A percentile compares a stretch with the other conserved stretches of the same genome.
Conservation (phyloP, 495 filamentous ascomycete species). For the Collariella sp. region DNA sequence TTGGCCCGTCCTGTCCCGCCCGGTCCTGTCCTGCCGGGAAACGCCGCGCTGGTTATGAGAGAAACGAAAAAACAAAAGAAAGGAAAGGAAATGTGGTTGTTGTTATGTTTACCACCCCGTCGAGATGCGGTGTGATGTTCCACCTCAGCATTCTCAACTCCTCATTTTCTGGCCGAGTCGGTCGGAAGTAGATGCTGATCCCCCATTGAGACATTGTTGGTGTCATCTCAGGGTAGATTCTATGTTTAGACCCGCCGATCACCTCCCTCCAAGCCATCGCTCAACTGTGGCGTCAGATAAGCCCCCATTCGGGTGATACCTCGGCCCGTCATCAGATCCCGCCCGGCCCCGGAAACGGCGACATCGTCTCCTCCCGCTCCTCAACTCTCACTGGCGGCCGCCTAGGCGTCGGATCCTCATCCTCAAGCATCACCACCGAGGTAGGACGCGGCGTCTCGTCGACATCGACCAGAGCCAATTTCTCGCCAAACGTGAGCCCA, state of each 20-base stretch:
- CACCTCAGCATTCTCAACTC: too few relatives aligned
- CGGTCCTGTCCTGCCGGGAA: not conserved
- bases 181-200: too few relatives aligned
- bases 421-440: conserved; percentile 6
- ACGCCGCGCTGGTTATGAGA: conserved; percentile 2
- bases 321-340: too few relatives aligned
- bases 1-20: not conserved
- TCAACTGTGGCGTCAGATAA: not conserved
- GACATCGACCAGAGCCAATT: not conserved
- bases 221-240: too few relatives aligned
- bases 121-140: too few relatives aligned
- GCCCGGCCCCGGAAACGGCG: conserved; percentile 19
- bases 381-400: conserved; percentile 14
- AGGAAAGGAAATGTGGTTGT: not conserved
- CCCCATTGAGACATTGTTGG: too few relatives aligned
- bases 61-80: too few relatives aligned
- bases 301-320: not conserved
- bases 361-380: conserved; percentile 13
- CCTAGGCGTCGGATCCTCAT: conserved; percentile 27
- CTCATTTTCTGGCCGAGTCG: too few relatives aligned
- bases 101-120: too few relatives aligned
- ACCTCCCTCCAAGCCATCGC: too few relatives aligned
- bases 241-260: too few relatives aligned
- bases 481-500: too few relatives aligned
- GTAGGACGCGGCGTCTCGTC: conserved; percentile 28